These are phyloP conservation scores for Lipomyces yamanashiensis DNA, from an alignment of 805 yeast genomes.

Conservation along the genomic window DNA sequence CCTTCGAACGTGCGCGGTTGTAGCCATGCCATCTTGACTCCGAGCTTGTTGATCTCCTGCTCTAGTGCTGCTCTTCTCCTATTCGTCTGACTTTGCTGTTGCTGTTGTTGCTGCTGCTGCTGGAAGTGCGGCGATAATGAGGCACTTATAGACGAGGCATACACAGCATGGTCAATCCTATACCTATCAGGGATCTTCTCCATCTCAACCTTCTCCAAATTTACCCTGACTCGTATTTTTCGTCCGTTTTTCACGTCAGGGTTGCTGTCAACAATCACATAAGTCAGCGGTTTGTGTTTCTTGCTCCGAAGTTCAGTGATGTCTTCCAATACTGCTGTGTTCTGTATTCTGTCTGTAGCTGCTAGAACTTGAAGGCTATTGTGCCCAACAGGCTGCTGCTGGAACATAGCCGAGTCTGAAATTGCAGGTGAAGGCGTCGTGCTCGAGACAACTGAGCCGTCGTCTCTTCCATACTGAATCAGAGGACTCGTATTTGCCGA, in stretches of 20 bases:
- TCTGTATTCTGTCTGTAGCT: neutral
- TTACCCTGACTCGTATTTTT: slow-evolving; percentile 25
- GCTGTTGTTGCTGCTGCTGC: slow-evolving; percentile 2
- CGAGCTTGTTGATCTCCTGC: slow-evolving; percentile 27
- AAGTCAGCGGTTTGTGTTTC: slow-evolving; percentile 9
- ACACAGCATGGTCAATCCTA: slow-evolving; percentile 31
- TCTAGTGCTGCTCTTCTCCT: slow-evolving; percentile 2
- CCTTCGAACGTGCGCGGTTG: slow-evolving; percentile 33
- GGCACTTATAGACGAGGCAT: slow-evolving; percentile 18
- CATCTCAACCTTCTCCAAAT: slow-evolving; percentile 18
- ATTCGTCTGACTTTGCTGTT: neutral
- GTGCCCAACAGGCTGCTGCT: neutral
- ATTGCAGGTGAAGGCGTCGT: neutral
- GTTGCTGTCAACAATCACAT: slow-evolving; percentile 18
- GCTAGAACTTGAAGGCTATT: slow-evolving; percentile 16
- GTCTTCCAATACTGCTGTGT: neutral
- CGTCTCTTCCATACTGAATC: neutral
- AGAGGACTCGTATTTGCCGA: neutral
- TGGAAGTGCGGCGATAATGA: slow-evolving; percentile 33
- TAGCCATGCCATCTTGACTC: slow-evolving; percentile 33
- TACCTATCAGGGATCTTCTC: slow-evolving; percentile 30
- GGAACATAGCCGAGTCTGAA: neutral
- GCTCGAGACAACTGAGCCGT: slow-evolving; percentile 1
- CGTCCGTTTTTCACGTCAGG: slow-evolving; percentile 1
- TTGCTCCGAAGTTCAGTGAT: neutral